A percentile compares a stretch with the other conserved stretches of the same genome.
These are phyloP conservation scores for Umbelopsis sp. DNA, from an alignment of 192 early-diverging fungal species.

Conservation along the genomic window DNA sequence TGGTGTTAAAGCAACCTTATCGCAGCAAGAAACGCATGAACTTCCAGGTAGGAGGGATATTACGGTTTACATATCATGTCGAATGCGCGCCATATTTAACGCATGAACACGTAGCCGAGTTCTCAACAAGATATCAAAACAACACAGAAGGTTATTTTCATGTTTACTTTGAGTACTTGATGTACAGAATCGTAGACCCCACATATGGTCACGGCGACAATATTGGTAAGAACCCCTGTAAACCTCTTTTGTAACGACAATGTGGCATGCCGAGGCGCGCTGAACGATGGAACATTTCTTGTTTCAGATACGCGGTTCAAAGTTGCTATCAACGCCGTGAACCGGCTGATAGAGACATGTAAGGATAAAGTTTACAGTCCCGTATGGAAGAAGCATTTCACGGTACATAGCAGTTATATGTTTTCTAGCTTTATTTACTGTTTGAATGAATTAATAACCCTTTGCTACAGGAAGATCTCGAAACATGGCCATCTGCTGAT, in stretches of 20 bases:
- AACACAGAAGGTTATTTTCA: not conserved
- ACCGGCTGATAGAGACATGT: not conserved
- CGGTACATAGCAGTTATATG: not conserved
- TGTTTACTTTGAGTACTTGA: not conserved
- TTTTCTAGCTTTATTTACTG: not conserved
- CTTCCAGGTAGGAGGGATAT: not conserved
- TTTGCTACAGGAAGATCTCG: not conserved
- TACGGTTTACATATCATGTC: not conserved
- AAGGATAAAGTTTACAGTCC: constrained; percentile 10
- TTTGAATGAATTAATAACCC: not conserved
- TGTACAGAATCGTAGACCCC: not conserved
- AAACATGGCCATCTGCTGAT: not conserved
- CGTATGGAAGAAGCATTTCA: not conserved
- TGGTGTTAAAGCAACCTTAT: not conserved
- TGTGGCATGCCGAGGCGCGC: not conserved
- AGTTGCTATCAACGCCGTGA: constrained; percentile 1
- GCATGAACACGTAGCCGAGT: not conserved
- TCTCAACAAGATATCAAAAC: constrained; percentile 6
- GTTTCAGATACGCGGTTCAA: constrained; percentile 16
- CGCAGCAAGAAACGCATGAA: not conserved
- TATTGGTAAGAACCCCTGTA: not conserved
- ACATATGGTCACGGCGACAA: not conserved
- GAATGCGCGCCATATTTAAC: not conserved
- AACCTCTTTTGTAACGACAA: not conserved
- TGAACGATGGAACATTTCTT: not conserved